phyloP scores from a whole-genome alignment of 2,329 filamentous ascomycete genomes.

The Botrytis elliptica region DNA sequence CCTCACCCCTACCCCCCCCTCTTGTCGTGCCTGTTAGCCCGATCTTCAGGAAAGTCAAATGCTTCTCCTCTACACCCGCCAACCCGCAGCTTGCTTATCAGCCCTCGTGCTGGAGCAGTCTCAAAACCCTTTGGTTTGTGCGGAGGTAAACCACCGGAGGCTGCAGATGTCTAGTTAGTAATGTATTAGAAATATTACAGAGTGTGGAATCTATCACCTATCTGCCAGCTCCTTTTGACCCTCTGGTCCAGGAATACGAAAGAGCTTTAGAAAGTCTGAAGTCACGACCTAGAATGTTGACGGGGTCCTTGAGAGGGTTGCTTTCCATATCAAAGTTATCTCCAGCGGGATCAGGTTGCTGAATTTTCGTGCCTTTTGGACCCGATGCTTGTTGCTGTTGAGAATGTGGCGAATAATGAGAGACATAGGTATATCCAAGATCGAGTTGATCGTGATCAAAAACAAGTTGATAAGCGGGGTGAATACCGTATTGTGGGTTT shows the following conservation, averaged over 20 bases:
- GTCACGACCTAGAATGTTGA: neutral
- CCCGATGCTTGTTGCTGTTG: slow-evolving; percentile 38
- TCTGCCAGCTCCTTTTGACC: too few species aligned
- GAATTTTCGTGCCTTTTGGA: slow-evolving; percentile 1
- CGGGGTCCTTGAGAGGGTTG: neutral
- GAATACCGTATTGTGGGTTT: slow-evolving; percentile 31
- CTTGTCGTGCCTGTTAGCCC: neutral
- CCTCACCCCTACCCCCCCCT: neutral
- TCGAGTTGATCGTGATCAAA: slow-evolving; percentile 30
- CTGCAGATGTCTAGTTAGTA: neutral
- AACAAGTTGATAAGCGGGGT: slow-evolving; percentile 31
- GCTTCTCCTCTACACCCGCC: neutral
- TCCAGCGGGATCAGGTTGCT: neutral
- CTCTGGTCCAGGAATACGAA: neutral
- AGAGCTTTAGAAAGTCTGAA: neutral
- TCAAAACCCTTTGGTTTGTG: neutral
- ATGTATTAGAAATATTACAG: neutral
- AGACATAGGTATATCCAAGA: slow-evolving; percentile 39
- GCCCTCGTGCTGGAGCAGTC: neutral
- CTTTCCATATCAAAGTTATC: neutral
- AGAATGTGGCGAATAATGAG: slow-evolving; percentile 38
- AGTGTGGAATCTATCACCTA: neutral
- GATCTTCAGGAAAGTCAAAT: neutral
- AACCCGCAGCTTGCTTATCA: neutral
- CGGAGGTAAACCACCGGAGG: neutral